These are phyloP conservation scores for Penicillium sp. DNA, from an alignment of 2,329 filamentous ascomycete genomes.

Conservation along the genomic window DNA sequence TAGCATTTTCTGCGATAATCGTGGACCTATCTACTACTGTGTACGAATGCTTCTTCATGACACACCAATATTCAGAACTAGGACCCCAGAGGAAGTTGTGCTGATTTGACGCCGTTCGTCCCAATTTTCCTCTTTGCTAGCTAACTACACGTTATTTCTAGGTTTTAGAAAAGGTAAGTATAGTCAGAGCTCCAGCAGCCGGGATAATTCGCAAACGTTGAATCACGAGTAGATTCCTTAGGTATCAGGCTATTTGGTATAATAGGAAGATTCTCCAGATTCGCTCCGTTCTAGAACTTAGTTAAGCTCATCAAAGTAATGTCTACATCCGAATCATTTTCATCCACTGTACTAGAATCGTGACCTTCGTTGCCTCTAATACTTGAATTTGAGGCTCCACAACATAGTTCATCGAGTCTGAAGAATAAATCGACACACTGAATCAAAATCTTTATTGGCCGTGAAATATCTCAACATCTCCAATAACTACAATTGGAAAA, in stretches of 20 bases:
- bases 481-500: slow-evolving; percentile 24
- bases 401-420: no score
- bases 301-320: not conserved
- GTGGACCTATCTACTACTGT: no score
- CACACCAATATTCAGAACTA: slow-evolving; percentile 2
- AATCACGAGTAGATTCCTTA: not conserved
- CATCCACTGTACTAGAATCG: not conserved
- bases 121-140: not conserved
- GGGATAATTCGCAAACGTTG: not conserved
- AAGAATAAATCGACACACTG: not conserved
- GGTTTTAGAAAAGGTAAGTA: not conserved
- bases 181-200: not conserved
- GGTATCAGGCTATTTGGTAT: not conserved
- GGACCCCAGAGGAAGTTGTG: slow-evolving; percentile 4
- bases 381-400: not conserved
- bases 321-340: not conserved
- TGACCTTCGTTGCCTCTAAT: not conserved
- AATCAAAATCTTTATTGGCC: slow-evolving; percentile 13
- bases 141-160: not conserved
- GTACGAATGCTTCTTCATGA: not conserved
- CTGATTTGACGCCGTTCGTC: not conserved
- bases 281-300: not conserved
- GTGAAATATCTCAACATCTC: slow-evolving; percentile 26
- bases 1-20: no score
- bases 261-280: not conserved